These are phyloP conservation scores for Cladobotryum protrusum DNA, from an alignment of 2,329 filamentous ascomycete species.

Conservation along the genomic window DNA sequence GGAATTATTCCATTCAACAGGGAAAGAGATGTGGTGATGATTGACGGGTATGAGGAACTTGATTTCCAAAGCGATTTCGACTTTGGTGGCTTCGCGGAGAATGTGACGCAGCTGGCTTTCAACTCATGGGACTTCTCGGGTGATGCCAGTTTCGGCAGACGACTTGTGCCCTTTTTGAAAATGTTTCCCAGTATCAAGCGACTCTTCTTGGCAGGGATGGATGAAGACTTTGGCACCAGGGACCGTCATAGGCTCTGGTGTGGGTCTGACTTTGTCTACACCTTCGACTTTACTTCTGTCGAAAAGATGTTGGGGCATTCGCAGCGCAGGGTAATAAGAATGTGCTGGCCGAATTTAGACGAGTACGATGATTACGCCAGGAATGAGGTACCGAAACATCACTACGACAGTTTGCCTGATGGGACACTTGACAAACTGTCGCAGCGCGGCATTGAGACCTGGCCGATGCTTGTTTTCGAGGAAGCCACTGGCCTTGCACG, in stretches of 20 bases:
- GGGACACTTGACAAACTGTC: not conserved
- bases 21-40: conserved; percentile 24
- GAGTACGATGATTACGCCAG: conserved; percentile 24
- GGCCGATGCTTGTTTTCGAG: conserved; percentile 28
- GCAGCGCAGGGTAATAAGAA: conserved; percentile 20
- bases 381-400: conserved; percentile 16
- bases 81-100: conserved; percentile 23
- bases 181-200: conserved; percentile 21
- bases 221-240: not conserved
- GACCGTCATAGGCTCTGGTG: conserved; percentile 25
- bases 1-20: conserved; percentile 25
- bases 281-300: conserved; percentile 21
- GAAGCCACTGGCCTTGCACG: conserved; percentile 13
- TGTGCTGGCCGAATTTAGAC: conserved; percentile 30
- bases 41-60: conserved; percentile 13
- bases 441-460: conserved; percentile 15
- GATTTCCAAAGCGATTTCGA: conserved; percentile 4
- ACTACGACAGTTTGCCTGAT: not conserved
- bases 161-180: conserved; percentile 4
- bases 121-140: conserved; percentile 5
- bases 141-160: not conserved
- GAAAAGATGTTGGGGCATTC: conserved; percentile 20
- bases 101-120: conserved; percentile 25
- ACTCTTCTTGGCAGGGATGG: conserved; percentile 18
- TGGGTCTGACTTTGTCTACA: conserved; percentile 23